These are phyloP conservation scores for Maudiozyma barnettii DNA, from an alignment of 805 yeast species.

Conservation along the genomic window DNA sequence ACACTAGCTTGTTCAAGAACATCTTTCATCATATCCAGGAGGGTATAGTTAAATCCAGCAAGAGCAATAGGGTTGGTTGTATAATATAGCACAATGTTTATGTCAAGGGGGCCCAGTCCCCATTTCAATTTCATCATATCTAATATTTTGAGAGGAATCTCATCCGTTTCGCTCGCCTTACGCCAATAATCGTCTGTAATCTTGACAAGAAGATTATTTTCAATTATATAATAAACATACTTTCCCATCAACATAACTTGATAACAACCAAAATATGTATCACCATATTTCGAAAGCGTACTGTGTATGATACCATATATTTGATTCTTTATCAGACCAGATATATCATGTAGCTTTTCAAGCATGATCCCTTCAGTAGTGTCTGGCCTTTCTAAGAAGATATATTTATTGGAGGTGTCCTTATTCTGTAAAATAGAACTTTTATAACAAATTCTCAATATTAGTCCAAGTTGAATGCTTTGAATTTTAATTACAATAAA, in stretches of 20 bases:
- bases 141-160: background rate
- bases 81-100: background rate
- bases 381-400: background rate
- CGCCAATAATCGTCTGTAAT: conserved; percentile 7
- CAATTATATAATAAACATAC: conserved; percentile 7
- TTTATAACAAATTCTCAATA: conserved; percentile 4
- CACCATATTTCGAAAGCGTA: background rate
- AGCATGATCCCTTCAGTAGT: background rate
- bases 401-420: background rate
- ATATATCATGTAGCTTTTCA: background rate
- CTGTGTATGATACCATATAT: background rate
- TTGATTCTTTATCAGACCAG: background rate
- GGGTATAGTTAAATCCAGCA: background rate
- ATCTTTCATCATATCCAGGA: background rate
- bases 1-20: background rate
- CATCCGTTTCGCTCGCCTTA: background rate
- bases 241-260: conserved; percentile 4
- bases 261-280: conserved; percentile 3
- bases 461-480: conserved; percentile 4
- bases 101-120: conserved; percentile 1
- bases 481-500: conserved; percentile 3
- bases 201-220: background rate
- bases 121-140: conserved; percentile 3
- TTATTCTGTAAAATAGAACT: background rate
- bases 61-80: conserved; percentile 1